Percentiles rank a stretch among this genome's conserved stretches.
Conservation (phyloP, 495 filamentous ascomycete genomes). For the Chaetomidium leptoderma region DNA sequence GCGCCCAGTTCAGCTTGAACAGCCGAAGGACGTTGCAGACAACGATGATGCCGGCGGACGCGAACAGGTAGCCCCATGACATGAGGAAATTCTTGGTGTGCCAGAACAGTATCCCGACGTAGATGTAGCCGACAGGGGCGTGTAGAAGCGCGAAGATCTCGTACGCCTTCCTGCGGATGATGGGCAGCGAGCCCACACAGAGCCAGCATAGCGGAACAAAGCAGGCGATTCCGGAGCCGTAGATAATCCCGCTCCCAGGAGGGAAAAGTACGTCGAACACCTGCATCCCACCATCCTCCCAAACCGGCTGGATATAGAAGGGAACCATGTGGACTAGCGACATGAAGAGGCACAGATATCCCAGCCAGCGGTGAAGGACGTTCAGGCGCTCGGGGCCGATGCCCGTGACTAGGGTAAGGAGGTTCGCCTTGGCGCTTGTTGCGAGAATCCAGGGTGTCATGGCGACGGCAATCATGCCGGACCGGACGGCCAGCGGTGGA, state of each 20-base stretch:
- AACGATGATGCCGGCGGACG: conserved; percentile 75
- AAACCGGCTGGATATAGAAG: conserved; percentile 84
- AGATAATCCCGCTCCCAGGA: conserved; percentile 60
- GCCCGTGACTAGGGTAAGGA: conserved; percentile 79
- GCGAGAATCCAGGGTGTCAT: conserved; percentile 94
- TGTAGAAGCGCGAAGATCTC: conserved; percentile 82
- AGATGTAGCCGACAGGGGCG: conserved; percentile 73
- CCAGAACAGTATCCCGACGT: conserved; percentile 87
- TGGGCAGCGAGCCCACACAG: conserved; percentile 74
- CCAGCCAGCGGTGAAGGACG: conserved; percentile 87
- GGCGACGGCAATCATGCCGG: conserved; percentile 89
- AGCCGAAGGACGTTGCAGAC: conserved; percentile 60
- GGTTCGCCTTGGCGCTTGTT: conserved; percentile 84
- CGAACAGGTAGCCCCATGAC: conserved; percentile 86
- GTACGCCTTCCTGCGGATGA: conserved; percentile 59
- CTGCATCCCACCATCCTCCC: conserved; percentile 65
- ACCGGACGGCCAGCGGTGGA: conserved; percentile 81
- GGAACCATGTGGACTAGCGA: conserved; percentile 79
- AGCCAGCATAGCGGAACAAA: conserved; percentile 76
- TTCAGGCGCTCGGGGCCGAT: conserved; percentile 91
- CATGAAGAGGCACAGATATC: conserved; percentile 81
- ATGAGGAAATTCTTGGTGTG: conserved; percentile 88
- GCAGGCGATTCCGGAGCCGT: conserved; percentile 86
- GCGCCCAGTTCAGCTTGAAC: conserved; percentile 80
- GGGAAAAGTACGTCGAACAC: conserved; percentile 64